Evolutionary conservation across 345 rosid species (phyloP).

Genomic region (Syzygium oleosum): DNA sequence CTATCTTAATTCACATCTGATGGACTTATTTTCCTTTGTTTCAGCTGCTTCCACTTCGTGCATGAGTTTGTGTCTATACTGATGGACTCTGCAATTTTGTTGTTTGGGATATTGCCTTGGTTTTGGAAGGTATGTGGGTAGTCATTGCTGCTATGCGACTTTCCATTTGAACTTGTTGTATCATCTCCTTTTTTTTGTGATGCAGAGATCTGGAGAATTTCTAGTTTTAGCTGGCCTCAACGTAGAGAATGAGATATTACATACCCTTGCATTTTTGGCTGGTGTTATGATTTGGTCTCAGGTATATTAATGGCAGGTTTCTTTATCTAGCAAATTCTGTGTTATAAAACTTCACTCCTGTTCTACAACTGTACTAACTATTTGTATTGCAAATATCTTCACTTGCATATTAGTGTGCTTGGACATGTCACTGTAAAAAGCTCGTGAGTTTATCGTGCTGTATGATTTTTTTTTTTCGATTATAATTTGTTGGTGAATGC

Average conservation of each 20-base stretch:
- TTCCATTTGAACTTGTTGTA: not conserved
- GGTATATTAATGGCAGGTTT: constrained; percentile 25
- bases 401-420: not conserved
- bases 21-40: constrained; percentile 11
- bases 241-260: constrained; percentile 78
- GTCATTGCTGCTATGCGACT: not conserved
- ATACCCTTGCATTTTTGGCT: constrained; percentile 87
- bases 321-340: not conserved
- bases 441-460: not conserved
- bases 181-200: not conserved
- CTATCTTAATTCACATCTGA: not conserved
- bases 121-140: constrained; percentile 76
- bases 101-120: constrained; percentile 88
- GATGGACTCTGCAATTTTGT: constrained; percentile 92
- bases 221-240: constrained; percentile 55
- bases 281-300: constrained; percentile 96
- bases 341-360: not conserved
- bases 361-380: not conserved
- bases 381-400: not conserved
- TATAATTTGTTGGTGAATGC: not conserved
- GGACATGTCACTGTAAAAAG: not conserved
- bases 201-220: constrained; percentile 72
- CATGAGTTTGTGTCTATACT: constrained; percentile 83
- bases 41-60: constrained; percentile 82
- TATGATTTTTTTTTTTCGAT: not conserved